These are phyloP conservation scores for Volvox africanus DNA, from an alignment of 139 green algal species.

Conservation along the genomic window DNA sequence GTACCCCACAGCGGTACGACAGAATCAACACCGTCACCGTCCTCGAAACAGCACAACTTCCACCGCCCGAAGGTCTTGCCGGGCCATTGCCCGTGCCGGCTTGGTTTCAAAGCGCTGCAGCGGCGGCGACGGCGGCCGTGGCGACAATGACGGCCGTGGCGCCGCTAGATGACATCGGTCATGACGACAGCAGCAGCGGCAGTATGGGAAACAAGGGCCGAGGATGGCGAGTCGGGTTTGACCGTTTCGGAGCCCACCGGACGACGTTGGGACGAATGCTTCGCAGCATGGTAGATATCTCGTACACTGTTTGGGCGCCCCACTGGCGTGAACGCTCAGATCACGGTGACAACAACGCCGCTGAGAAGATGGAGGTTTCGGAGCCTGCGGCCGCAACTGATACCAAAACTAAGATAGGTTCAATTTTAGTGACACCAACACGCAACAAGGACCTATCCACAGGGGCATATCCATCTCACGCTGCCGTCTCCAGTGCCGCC, in stretches of 20 bases:
- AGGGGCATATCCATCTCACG: too few species aligned
- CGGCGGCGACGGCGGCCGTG: background rate
- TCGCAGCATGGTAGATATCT: background rate
- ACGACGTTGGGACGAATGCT: background rate
- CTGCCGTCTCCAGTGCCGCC: background rate
- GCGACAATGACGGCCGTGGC: background rate
- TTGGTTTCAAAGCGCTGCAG: background rate
- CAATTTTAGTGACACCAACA: too few species aligned
- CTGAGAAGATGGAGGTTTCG: too few species aligned
- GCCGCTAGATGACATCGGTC: background rate
- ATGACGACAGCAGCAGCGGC: background rate
- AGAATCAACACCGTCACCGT: background rate
- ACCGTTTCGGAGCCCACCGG: background rate
- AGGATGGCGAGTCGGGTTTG: background rate
- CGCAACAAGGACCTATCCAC: too few species aligned
- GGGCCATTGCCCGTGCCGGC: background rate
- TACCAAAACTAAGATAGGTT: too few species aligned
- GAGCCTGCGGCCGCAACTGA: too few species aligned
- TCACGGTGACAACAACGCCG: too few species aligned
- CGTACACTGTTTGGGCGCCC: background rate
- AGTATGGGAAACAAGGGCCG: background rate
- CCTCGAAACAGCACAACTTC: background rate
- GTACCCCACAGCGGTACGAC: background rate
- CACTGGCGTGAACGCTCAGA: background rate
- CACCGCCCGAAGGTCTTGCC: background rate